Conservation (phyloP, 1,284 basidiomycete genomes). For the Ceratobasidium sp. region DNA sequence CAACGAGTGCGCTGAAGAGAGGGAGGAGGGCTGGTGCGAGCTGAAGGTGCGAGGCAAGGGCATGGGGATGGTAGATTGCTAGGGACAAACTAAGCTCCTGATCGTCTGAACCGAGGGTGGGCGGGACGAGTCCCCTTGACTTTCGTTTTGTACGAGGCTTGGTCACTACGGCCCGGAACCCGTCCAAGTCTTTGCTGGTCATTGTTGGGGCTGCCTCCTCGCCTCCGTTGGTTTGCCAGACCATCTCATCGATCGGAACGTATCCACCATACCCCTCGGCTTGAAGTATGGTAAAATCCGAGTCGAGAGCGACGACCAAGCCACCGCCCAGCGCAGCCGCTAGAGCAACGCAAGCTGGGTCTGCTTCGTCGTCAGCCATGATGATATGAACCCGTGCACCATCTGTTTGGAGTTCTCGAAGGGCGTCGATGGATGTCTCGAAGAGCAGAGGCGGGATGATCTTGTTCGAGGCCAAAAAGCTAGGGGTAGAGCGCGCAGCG, state of each 20-base stretch:
- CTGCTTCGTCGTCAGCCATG: constrained; percentile 89
- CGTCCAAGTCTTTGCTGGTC: constrained; percentile 64
- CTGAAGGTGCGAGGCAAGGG: constrained; percentile 75
- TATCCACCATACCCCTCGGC: constrained; percentile 82
- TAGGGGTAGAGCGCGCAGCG: constrained; percentile 74
- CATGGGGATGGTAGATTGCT: constrained; percentile 73
- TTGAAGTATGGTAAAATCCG: constrained; percentile 85
- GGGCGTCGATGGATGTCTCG: constrained; percentile 71
- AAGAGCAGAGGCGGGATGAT: constrained; percentile 83
- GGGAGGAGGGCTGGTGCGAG: constrained; percentile 82
- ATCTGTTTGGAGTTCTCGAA: constrained; percentile 57
- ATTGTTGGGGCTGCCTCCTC: constrained; percentile 48
- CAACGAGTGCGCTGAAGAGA: constrained; percentile 85
- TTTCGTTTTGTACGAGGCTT: constrained; percentile 43
- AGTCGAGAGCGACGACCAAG: constrained; percentile 80
- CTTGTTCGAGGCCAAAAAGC: constrained; percentile 79
- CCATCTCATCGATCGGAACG: constrained; percentile 83
- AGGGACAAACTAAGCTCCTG: constrained; percentile 58
- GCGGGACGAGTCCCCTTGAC: constrained; percentile 69
- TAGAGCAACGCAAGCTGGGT: constrained; percentile 86
- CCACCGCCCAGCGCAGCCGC: constrained; percentile 82
- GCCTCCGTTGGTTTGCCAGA: constrained; percentile 69
- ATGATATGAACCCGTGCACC: constrained; percentile 64
- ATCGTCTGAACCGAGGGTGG: constrained; percentile 53
- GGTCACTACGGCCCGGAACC: constrained; percentile 70